Evolutionary conservation across 2,329 filamentous ascomycete species (phyloP).

Genomic region (Ophiostoma novo-ulmi): DNA sequence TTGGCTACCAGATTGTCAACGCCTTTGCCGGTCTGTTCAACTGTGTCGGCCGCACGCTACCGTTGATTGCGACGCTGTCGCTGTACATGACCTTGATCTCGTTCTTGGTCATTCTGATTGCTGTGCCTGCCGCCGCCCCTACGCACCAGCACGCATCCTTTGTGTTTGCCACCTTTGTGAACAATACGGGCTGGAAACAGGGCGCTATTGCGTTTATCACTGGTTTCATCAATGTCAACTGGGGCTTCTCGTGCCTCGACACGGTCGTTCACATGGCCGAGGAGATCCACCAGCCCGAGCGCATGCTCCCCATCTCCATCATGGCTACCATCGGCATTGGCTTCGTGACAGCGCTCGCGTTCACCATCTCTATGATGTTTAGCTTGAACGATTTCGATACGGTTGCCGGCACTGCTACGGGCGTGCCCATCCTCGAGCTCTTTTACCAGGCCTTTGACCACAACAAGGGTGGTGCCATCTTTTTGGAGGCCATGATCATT

Average conservation of each 20-base stretch:
- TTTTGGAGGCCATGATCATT: slow-evolving; percentile 46
- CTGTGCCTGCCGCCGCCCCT: slow-evolving; percentile 26
- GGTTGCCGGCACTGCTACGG: slow-evolving; percentile 28
- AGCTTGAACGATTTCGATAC: slow-evolving; percentile 33
- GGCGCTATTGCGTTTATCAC: slow-evolving; percentile 43
- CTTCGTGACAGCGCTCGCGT: neutral
- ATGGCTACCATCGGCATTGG: slow-evolving; percentile 35
- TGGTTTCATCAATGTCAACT: slow-evolving; percentile 39
- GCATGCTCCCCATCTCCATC: slow-evolving; percentile 33
- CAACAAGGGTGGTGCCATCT: slow-evolving; percentile 43
- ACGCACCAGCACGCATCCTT: slow-evolving; percentile 23
- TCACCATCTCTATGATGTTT: slow-evolving; percentile 33
- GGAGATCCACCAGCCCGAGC: slow-evolving; percentile 35
- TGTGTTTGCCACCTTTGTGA: slow-evolving; percentile 45
- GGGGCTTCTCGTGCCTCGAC: slow-evolving; percentile 35
- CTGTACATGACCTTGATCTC: slow-evolving; percentile 30
- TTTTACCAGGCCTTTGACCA: slow-evolving; percentile 44
- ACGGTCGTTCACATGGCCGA: slow-evolving; percentile 36
- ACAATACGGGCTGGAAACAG: slow-evolving; percentile 44
- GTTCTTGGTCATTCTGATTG: slow-evolving; percentile 27
- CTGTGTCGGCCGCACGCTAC: slow-evolving; percentile 38
- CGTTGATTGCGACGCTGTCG: slow-evolving; percentile 46
- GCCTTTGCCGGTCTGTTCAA: slow-evolving; percentile 32
- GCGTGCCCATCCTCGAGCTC: slow-evolving; percentile 49
- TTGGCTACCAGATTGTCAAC: slow-evolving; percentile 46